Conservation (phyloP, 345 rosid species). For the Lepidium aucheri region DNA sequence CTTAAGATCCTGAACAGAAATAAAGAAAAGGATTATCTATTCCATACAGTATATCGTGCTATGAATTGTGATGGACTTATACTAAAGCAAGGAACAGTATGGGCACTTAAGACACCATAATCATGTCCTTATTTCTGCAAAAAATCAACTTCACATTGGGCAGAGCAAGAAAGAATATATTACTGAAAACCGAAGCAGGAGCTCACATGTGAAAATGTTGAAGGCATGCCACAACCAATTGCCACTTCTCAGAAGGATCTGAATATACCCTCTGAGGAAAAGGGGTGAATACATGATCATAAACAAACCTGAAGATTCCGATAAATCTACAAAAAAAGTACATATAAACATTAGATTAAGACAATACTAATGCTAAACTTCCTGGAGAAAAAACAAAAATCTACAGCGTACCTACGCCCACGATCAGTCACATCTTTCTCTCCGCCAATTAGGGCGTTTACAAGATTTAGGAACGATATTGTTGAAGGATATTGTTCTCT, state of each 20-base stretch:
- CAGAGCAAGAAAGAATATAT: neutral
- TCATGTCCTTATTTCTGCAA: neutral
- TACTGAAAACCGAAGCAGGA: neutral
- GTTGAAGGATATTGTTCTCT: conserved; percentile 89
- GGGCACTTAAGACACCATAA: neutral
- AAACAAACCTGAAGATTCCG: conserved; percentile 85
- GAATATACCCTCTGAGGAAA: conserved; percentile 94
- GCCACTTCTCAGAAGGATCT: conserved; percentile 95
- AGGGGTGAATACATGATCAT: conserved; percentile 87
- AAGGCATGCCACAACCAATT: conserved; percentile 84
- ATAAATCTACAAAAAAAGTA: conserved; percentile 59
- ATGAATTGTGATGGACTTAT: neutral
- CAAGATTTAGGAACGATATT: conserved; percentile 77
- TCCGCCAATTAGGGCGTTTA: conserved; percentile 77
- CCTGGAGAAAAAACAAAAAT: conserved; percentile 1
- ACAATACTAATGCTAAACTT: conserved; percentile 11
- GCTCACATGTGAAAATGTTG: conserved; percentile 91
- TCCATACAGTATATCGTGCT: neutral
- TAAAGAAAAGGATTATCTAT: neutral
- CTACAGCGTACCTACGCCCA: conserved; percentile 64
- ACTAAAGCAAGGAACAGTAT: neutral
- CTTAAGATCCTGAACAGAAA: conserved; percentile 58
- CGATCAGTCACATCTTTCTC: conserved; percentile 81
- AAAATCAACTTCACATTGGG: neutral
- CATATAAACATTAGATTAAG: conserved; percentile 10